Evolutionary conservation across 345 rosid species (phyloP).

Genomic region (Toxicodendron radicans): DNA sequence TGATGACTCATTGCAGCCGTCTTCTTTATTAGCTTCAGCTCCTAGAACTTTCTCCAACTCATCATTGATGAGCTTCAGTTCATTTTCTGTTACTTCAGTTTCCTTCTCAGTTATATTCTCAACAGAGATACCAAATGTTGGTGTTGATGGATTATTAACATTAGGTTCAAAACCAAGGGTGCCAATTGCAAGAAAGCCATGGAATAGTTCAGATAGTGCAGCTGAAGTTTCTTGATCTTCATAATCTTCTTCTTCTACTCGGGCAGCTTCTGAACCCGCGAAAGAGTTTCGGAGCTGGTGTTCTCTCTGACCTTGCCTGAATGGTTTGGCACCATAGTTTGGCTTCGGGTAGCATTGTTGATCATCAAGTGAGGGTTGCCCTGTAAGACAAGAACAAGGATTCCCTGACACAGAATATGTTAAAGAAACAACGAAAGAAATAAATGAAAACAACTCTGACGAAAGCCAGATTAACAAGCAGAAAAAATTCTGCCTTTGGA

Average conservation of each 20-base stretch:
- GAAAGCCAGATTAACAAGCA: no score
- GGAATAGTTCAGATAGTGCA: slow-evolving; percentile 61
- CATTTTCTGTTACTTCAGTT: slow-evolving; percentile 68
- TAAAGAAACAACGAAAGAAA: not conserved
- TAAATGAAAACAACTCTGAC: not conserved
- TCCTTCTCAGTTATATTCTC: slow-evolving; percentile 67
- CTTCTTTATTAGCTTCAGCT: slow-evolving; percentile 61
- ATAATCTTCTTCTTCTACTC: slow-evolving; percentile 44
- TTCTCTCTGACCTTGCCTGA: slow-evolving; percentile 44
- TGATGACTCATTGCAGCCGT: slow-evolving; percentile 52
- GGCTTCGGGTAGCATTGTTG: slow-evolving; percentile 50
- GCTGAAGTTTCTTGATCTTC: slow-evolving; percentile 43
- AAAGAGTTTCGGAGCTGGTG: slow-evolving; percentile 46
- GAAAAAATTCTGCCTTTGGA: no score
- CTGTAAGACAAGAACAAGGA: slow-evolving; percentile 56
- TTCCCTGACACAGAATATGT: slow-evolving; percentile 42
- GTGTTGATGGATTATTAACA: slow-evolving; percentile 54
- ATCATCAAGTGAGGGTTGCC: slow-evolving; percentile 56
- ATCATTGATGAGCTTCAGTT: slow-evolving; percentile 66
- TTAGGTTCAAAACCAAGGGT: slow-evolving; percentile 64
- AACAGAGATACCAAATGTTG: slow-evolving; percentile 60
- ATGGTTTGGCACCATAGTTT: slow-evolving; percentile 38
- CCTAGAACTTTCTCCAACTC: slow-evolving; percentile 72
- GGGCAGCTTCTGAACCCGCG: slow-evolving; percentile 45
- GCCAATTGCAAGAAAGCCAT: slow-evolving; percentile 82